Percentiles rank a stretch among this genome's conserved stretches.
phyloP scores from a whole-genome alignment of 306 rosid species.

The Heteromeles arbutifolia region DNA sequence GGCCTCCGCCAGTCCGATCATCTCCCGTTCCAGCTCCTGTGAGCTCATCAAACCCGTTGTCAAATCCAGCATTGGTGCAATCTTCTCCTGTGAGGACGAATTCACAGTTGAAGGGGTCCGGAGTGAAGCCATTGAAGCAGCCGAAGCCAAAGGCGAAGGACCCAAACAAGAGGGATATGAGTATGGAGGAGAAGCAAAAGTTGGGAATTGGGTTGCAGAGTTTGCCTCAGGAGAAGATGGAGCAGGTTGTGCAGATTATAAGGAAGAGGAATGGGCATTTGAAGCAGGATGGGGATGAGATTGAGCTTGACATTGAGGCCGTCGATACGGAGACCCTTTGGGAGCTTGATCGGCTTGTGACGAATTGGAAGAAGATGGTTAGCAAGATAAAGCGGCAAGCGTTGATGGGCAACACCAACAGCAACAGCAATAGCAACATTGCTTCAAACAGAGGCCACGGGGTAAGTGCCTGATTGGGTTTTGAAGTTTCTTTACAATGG shows the following conservation, averaged over 20 bases:
- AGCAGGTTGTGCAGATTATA: slow-evolving; percentile 86
- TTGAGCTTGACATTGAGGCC: slow-evolving; percentile 94
- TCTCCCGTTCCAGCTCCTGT: slow-evolving; percentile 6
- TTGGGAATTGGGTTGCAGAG: slow-evolving; percentile 86
- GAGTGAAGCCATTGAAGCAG: slow-evolving; percentile 68
- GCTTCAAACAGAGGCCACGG: slow-evolving; percentile 37
- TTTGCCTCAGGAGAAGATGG: slow-evolving; percentile 91
- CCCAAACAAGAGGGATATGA: slow-evolving; percentile 90
- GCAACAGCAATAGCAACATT: slow-evolving; percentile 24
- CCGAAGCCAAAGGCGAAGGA: slow-evolving; percentile 97
- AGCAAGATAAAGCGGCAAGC: slow-evolving; percentile 92
- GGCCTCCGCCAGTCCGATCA: neutral
- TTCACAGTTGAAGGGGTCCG: slow-evolving; percentile 9
- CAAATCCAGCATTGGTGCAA: slow-evolving; percentile 19
- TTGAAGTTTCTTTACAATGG: neutral
- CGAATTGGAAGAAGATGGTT: slow-evolving; percentile 85
- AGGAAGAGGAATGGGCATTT: slow-evolving; percentile 84
- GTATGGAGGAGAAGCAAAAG: slow-evolving; percentile 79
- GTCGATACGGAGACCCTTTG: slow-evolving; percentile 93
- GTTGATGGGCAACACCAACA: slow-evolving; percentile 36
- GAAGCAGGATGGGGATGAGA: slow-evolving; percentile 97
- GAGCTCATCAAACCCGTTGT: slow-evolving; percentile 47
- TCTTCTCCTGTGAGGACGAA: slow-evolving; percentile 61
- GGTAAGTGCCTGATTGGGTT: slow-evolving; percentile 31
- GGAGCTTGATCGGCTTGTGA: slow-evolving; percentile 93